Conservation (phyloP, 2,329 filamentous ascomycete species). For the Venturia carpophila region DNA sequence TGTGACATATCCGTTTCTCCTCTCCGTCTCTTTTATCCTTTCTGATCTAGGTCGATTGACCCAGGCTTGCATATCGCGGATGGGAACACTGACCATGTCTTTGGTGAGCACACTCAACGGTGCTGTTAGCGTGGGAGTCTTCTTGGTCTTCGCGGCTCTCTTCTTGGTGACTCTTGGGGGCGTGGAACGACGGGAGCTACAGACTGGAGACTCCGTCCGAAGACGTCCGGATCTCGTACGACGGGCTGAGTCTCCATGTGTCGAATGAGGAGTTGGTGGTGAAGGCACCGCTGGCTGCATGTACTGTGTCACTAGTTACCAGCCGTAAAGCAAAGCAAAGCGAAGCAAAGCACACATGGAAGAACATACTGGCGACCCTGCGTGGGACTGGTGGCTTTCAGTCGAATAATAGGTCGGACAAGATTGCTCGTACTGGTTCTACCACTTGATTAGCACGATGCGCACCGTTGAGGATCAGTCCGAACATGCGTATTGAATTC, state of each 20-base stretch:
- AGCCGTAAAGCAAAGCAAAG: conserved; percentile 3
- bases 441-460: neutral
- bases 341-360: conserved; percentile 1
- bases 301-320: conserved; percentile 5
- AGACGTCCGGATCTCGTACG: conserved; percentile 34
- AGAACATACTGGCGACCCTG: conserved; percentile 15
- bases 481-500: conserved; percentile 15
- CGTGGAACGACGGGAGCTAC: conserved; percentile 25
- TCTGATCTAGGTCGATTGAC: conserved; percentile 63
- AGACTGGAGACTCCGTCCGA: conserved; percentile 31
- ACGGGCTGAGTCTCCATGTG: conserved; percentile 33
- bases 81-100: conserved; percentile 51
- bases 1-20: conserved; percentile 71
- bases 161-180: conserved; percentile 32
- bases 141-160: conserved; percentile 37
- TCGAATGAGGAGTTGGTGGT: conserved; percentile 39
- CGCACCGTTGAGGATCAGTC: neutral
- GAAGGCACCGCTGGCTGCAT: conserved; percentile 16
- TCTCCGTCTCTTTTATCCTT: conserved; percentile 59
- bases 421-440: conserved; percentile 13
- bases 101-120: conserved; percentile 66
- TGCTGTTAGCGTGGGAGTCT: conserved; percentile 49
- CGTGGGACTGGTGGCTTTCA: conserved; percentile 15
- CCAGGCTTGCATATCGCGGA: conserved; percentile 73
- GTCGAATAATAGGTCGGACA: conserved; percentile 13